Base-by-base conservation (phyloP, 2,329 filamentous ascomycete genomes). In the Plectosphaerella sp. region DNA sequence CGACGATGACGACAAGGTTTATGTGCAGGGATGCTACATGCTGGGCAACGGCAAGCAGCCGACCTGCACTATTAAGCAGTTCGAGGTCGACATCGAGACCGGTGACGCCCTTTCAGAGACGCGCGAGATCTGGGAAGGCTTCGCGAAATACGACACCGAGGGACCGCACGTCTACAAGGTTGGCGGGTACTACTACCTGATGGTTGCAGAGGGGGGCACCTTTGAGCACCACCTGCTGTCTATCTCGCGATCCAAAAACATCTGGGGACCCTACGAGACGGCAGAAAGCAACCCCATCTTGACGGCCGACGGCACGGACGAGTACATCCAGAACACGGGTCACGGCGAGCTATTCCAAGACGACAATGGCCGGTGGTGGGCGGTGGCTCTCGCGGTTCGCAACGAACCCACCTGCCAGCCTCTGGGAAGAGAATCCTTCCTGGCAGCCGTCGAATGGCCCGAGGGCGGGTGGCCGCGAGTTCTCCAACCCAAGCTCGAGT, bases 281-380 rank as follows among this genome's bases (percentile, higher is more conserved):
- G 33, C 11, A 4, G 24, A 35, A 15, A 14, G 18, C 11, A 68
- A 68, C 52, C 66, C 65, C 3, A 67, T 78, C 3, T 58, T 80
- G 18, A 76, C 71, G 1, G 74, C 72, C n/a, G 66, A 67, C 6
- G 73, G 75, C 35, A 74, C 70, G 0, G 70, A 68, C 1, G 66
- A 59, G 28, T 74, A 72, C 50, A 74, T 74, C 48, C 79, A 83
- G 58, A 78, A 78, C 1, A 72, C 80, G 0, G 80, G 80, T 0
- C 80, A 84, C 48, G 75, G 76, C 2, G 80, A 84, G 54, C 54
- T 83, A 2, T 82, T 83, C 53, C 73, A 79, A 47, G 79, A 83
- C 52, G 55, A 53, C 1, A 47, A 53, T 0, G 66, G 64, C 0
- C 65, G 68, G 47, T 74, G 71, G 68, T 73, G 71, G 71, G 68